phyloP scores from a whole-genome alignment of 2,329 filamentous ascomycete genomes.

The Juglanconis juglandina region DNA sequence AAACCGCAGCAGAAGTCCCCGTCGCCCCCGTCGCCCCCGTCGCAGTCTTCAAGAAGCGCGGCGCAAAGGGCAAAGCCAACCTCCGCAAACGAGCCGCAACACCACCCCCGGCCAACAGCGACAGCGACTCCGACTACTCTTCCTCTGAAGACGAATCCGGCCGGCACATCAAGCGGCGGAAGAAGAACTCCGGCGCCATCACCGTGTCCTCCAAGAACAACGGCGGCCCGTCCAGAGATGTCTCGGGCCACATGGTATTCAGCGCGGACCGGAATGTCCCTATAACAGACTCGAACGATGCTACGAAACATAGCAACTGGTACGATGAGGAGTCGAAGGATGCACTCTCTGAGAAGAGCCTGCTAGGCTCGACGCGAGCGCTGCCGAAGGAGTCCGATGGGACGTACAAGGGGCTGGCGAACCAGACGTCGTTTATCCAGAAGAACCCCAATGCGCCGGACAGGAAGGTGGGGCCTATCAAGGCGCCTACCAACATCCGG shows the following conservation, averaged over 20 bases:
- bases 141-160: conserved; percentile 75
- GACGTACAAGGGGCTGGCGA: conserved; percentile 73
- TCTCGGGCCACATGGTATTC: conserved; percentile 44
- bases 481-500: conserved; percentile 83
- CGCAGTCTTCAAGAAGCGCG: conserved; percentile 82
- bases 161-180: conserved; percentile 74
- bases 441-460: conserved; percentile 73
- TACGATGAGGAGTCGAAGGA: conserved; percentile 69
- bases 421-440: conserved; percentile 70
- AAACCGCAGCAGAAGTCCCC: conserved; percentile 12
- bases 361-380: conserved; percentile 55
- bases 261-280: conserved; percentile 59
- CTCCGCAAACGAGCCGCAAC: conserved; percentile 78
- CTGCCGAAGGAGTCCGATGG: conserved; percentile 50
- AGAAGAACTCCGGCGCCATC: conserved; percentile 63
- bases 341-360: conserved; percentile 45
- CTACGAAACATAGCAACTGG: conserved; percentile 87
- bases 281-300: conserved; percentile 72
- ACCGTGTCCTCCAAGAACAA: conserved; percentile 59
- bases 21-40: conserved; percentile 47
- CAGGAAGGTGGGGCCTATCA: conserved; percentile 76
- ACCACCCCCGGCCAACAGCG: conserved; percentile 59
- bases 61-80: conserved; percentile 70
- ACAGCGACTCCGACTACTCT: conserved; percentile 56
- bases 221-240: conserved; percentile 27